Percentiles rank a stretch among this genome's conserved stretches.
Conservation (phyloP, 306 rosid species). For the Cercis canadensis region DNA sequence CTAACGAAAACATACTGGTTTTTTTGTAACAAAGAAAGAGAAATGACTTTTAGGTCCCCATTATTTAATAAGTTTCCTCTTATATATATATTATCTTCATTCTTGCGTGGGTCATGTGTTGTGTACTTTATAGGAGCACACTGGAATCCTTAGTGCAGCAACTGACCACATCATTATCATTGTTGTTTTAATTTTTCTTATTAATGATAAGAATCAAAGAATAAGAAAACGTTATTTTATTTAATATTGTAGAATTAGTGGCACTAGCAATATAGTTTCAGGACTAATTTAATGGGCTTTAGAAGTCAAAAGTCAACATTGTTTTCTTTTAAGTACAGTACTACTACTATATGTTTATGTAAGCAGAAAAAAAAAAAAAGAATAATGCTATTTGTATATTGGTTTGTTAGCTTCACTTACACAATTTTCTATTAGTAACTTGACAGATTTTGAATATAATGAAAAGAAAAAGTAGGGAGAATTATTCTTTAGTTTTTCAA, state of each 20-base stretch:
- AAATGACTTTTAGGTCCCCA: slow-evolving; percentile 28
- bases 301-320: neutral
- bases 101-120: slow-evolving; percentile 25
- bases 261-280: neutral
- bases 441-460: too few relatives aligned
- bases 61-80: slow-evolving; percentile 21
- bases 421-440: too few relatives aligned
- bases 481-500: too few relatives aligned
- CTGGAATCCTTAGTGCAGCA: slow-evolving; percentile 43
- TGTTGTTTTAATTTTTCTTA: neutral
- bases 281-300: too few relatives aligned
- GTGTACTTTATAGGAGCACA: slow-evolving; percentile 35
- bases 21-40: slow-evolving; percentile 14
- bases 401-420: too few relatives aligned
- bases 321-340: too few relatives aligned
- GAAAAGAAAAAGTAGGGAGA: too few relatives aligned
- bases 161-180: slow-evolving; percentile 32
- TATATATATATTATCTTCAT: slow-evolving; percentile 39
- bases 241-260: slow-evolving; percentile 5
- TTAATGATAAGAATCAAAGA: neutral
- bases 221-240: neutral
- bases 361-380: neutral
- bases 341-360: neutral
- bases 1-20: neutral
- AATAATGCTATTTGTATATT: too few relatives aligned